Evolutionary conservation across 345 rosid species (phyloP).

Genomic region (Linum usitatissimum): DNA sequence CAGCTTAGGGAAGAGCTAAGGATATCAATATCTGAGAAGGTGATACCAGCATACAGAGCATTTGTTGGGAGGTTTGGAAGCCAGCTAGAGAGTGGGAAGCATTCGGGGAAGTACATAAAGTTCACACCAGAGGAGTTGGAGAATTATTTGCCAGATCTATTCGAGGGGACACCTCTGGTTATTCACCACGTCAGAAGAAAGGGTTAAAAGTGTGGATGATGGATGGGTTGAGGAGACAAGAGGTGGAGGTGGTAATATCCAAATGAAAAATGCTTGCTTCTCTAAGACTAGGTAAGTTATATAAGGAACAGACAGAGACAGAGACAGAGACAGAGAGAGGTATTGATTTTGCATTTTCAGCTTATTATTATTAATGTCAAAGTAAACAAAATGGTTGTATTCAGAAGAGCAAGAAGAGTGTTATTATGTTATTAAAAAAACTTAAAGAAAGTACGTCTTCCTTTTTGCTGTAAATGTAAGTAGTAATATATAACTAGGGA

Average conservation of each 20-base stretch:
- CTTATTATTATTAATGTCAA: constrained; percentile 29
- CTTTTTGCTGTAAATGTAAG: constrained; percentile 46
- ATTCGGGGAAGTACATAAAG: constrained; percentile 86
- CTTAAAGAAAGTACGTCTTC: no score
- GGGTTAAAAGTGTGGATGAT: constrained; percentile 32
- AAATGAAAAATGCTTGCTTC: constrained; percentile 13
- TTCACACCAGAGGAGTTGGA: constrained; percentile 89
- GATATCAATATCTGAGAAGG: constrained; percentile 80
- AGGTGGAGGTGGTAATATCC: constrained; percentile 20
- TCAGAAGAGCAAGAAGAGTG: no score
- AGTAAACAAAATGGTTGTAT: constrained; percentile 21
- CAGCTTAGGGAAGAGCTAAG: constrained; percentile 94
- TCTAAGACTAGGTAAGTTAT: constrained; percentile 11
- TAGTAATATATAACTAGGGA: background rate
- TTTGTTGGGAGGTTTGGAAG: constrained; percentile 73
- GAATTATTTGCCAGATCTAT: constrained; percentile 59
- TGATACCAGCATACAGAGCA: constrained; percentile 81
- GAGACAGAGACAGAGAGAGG: no score
- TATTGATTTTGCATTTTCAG: background rate
- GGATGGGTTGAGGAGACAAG: background rate
- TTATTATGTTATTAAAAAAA: constrained; percentile 22
- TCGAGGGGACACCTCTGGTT: constrained; percentile 59
- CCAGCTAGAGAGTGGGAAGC: constrained; percentile 75
- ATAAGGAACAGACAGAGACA: constrained; percentile 13
- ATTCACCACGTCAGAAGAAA: constrained; percentile 73